Base-by-base conservation (phyloP, 768 basidiomycete species). In the Termitomyces sp. region DNA sequence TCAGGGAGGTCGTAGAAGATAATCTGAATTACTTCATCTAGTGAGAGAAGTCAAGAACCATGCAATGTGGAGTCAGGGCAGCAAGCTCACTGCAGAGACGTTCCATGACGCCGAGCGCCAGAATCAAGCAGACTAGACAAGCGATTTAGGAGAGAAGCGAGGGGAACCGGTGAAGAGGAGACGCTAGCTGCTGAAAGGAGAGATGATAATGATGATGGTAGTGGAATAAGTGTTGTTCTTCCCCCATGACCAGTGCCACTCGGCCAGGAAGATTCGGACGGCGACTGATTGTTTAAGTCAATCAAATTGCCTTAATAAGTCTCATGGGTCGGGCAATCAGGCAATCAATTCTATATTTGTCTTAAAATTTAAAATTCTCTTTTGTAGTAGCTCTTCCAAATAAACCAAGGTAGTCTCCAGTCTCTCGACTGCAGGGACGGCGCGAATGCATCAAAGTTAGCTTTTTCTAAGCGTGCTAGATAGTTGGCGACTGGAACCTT, bases 351-450 rank as follows among this genome's bases (percentile, higher is more conserved):
- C 57, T 57, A 49, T 63, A 55, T 56, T 55, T n/a, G 52, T 59
- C 40, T 40, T 16, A 40, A 8, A 6, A 18, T 40, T 16, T 68
- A 80, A 63, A 82, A 73, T 61, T 69, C 61, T 63, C 72, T 68
- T 68, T 68, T 76, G 63, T 74, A 74, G 67, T 76, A 77, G 57
- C 71, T 67, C 64, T 71, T 71, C 78, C 77, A 81, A 57, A 93
- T 82, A 67, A 80, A 79, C 85, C 85, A 90, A 54, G 93, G 83
- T 66, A 93, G 73, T 75, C 82, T 83, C 86, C 93, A 93, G 69
- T 89, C 87, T 71, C 83, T 79, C 66, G 74, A 58, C 73, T 85
- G 87, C 67, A 93, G 65, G 64, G 76, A 74, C 28, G 83, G 76
- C 62, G 86, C 74, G 69, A 90, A 93, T 8, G 78, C 87, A 66